Conservation (phyloP, 1,284 basidiomycete genomes). For the Agroathelia rolfsii region DNA sequence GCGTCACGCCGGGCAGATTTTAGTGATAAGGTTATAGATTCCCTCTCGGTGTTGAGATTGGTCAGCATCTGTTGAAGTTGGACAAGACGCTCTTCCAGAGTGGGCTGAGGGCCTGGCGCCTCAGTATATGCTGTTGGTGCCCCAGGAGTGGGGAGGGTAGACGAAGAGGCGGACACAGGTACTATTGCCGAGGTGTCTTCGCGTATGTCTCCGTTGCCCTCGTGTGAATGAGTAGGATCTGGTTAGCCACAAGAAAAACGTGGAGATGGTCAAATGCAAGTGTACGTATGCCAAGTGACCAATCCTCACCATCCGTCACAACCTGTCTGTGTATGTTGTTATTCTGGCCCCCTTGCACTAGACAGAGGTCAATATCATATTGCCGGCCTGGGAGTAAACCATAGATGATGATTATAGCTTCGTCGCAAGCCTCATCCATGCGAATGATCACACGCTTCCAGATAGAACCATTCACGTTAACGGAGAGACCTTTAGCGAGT, state of each 20-base stretch:
- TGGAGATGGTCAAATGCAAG: no score
- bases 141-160: constrained; percentile 17
- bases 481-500: constrained; percentile 60
- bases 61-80: constrained; percentile 54
- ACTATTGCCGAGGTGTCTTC: neutral
- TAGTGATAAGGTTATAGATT: constrained; percentile 47
- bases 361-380: constrained; percentile 69
- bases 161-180: constrained; percentile 11
- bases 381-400: constrained; percentile 71
- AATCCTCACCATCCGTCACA: constrained; percentile 50
- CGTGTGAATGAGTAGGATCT: no score
- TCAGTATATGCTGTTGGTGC: constrained; percentile 23
- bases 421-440: constrained; percentile 65
- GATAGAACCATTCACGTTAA: constrained; percentile 64
- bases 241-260: no score
- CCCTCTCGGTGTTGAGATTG: constrained; percentile 46
- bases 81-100: constrained; percentile 48
- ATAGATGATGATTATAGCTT: constrained; percentile 73
- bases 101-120: constrained; percentile 22
- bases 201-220: no score
- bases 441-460: constrained; percentile 72
- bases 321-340: constrained; percentile 46
- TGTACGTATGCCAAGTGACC: no score
- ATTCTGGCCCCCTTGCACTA: constrained; percentile 51
- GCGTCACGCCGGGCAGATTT: constrained; percentile 63